phyloP scores from a whole-genome alignment of 176 grass and related monocot species.

The Chrysopogon serrulatus region DNA sequence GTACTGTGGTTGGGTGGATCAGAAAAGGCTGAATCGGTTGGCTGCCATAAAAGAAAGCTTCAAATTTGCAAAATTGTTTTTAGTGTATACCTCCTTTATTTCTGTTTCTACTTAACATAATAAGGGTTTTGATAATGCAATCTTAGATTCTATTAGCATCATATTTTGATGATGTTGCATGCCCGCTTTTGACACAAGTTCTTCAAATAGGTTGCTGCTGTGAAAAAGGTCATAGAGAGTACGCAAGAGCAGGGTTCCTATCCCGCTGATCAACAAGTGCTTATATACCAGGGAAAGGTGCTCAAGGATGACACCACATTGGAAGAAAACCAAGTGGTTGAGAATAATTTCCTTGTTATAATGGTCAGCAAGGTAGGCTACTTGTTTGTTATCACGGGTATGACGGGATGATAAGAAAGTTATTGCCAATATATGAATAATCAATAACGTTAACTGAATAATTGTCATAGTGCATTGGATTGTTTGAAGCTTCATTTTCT shows the following conservation, averaged over 20 bases:
- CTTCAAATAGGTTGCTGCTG: constrained; percentile 54
- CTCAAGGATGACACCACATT: constrained; percentile 73
- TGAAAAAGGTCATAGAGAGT: constrained; percentile 70
- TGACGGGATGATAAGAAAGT: neutral
- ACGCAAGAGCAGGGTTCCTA: constrained; percentile 64
- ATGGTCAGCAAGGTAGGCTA: constrained; percentile 75
- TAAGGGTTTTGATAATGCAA: neutral
- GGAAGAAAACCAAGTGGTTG: constrained; percentile 75
- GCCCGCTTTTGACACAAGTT: neutral
- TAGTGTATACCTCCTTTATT: neutral
- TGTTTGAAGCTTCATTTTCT: constrained; percentile 4
- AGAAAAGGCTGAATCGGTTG: neutral
- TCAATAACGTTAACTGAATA: neutral
- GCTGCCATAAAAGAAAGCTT: neutral
- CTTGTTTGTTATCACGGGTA: neutral
- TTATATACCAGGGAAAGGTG: constrained; percentile 73
- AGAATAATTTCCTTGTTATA: constrained; percentile 77
- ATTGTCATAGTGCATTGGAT: neutral
- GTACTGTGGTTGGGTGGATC: neutral
- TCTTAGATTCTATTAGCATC: neutral
- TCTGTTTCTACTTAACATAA: neutral
- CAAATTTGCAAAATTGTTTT: neutral
- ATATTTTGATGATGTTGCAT: neutral
- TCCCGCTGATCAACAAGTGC: constrained; percentile 78
- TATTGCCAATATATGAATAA: neutral